Evolutionary conservation across 768 basidiomycete genomes (phyloP), one percentile per base, ranked within the genome.

Genomic region (Suillus discolor): DNA sequence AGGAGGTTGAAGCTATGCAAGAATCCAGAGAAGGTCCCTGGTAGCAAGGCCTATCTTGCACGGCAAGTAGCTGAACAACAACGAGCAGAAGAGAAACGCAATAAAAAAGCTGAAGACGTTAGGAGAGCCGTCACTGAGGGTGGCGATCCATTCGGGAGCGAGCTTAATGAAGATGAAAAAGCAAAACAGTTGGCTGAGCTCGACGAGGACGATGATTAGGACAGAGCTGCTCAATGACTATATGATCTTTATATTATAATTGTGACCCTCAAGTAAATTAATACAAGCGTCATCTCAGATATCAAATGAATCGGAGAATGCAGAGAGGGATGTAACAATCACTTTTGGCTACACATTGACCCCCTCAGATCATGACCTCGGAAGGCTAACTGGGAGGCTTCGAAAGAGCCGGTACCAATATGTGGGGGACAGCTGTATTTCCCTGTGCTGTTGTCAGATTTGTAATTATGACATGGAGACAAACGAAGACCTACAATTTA

Each of bases 11-110:
- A 87, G 72, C 72, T 91, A 44, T 98, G 97, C 82, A 93, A 95
- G 75, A 99, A 99, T 72, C 97, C 97, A 6, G 96, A 97, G 77
- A 97, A 96, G 77, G 89, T 97, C 6, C 87, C 89, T 15, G 96
- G 95, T n/a, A 97, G 89, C 67, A 89, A 87, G 66, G 91, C 93
- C 3, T 95, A 91, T 75, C 75, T 89, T 31, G 85, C 86, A 25
- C 89, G 87, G 74, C 88, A 87, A 69, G 86, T 82, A n/a, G 89
- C 88, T 69, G 87, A 89, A 64, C 92, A 93, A 70, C 85, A 80
- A 62, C 85, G 83, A 71, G 89, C 88, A 2, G 87, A 87, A 67
- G 86, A 85, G 66, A 94, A 92, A 75, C 81, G 93, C 64, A 83
- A 75, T 53, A 85, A 84, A 70, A 91, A 90, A 71, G 88, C 85